phyloP scores from a whole-genome alignment of 768 basidiomycete genomes.

The Serendipita sp. region DNA sequence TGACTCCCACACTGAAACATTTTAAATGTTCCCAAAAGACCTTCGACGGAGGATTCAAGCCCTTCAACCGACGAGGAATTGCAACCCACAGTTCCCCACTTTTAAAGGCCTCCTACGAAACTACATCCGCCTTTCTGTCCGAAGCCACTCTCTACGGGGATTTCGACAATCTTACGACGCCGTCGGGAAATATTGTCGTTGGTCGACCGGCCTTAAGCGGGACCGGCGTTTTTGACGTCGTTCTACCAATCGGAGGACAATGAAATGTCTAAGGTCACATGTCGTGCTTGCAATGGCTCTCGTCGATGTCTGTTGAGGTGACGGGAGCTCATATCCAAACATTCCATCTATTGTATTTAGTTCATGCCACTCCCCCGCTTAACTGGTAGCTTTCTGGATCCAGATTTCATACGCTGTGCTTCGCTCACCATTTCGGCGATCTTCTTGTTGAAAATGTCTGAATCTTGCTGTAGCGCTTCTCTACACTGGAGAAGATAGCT shows the following conservation, averaged over 20 bases:
- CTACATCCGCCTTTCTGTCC: conserved; percentile 81
- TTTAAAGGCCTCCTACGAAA: conserved; percentile 95
- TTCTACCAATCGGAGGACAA: conserved; percentile 30
- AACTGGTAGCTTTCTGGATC: neutral
- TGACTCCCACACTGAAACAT: conserved; percentile 4
- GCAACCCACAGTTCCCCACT: conserved; percentile 87
- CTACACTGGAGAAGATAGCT: conserved; percentile 69
- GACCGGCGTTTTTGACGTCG: conserved; percentile 88
- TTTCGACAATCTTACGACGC: conserved; percentile 81
- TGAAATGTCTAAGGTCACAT: neutral
- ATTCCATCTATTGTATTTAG: neutral
- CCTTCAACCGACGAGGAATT: conserved; percentile 93
- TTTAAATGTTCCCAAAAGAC: conserved; percentile 37
- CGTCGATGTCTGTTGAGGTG: neutral
- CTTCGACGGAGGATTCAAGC: conserved; percentile 93
- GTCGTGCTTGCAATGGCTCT: neutral
- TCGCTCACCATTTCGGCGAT: conserved; percentile 88
- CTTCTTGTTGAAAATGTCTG: conserved; percentile 75
- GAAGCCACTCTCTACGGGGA: conserved; percentile 91
- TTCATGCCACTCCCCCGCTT: neutral
- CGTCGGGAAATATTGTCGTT: conserved; percentile 82
- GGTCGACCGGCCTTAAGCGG: conserved; percentile 79
- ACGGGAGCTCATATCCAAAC: no score
- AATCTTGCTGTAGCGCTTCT: conserved; percentile 72
- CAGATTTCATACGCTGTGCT: conserved; percentile 30